Evolutionary conservation across 139 green algal species (phyloP).

Genomic region (Chlamydomonas eustigma): DNA sequence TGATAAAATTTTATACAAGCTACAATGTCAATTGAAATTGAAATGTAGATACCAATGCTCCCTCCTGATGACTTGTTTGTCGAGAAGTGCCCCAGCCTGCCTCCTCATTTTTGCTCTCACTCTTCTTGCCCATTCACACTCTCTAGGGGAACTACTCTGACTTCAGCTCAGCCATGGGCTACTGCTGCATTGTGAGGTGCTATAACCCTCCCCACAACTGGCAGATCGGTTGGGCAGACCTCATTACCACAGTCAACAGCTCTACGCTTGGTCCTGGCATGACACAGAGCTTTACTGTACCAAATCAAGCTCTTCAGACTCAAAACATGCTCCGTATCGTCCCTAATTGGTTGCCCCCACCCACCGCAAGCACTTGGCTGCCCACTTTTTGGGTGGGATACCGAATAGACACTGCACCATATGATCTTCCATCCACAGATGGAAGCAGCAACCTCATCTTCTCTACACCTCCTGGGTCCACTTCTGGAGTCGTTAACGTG

Average conservation of each 20-base stretch:
- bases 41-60: too few species aligned
- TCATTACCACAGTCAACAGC: not conserved
- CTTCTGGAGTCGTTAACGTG: not conserved
- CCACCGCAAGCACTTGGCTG: not conserved
- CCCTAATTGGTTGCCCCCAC: not conserved
- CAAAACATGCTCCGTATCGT: conserved; percentile 3
- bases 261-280: not conserved
- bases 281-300: not conserved
- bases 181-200: conserved; percentile 39
- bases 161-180: conserved; percentile 30
- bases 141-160: conserved; percentile 30
- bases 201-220: conserved; percentile 39
- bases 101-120: too few species aligned
- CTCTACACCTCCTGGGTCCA: not conserved
- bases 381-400: conserved; percentile 4
- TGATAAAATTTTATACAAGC: too few species aligned
- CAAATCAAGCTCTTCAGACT: not conserved
- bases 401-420: not conserved
- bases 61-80: too few species aligned
- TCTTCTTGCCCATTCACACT: too few species aligned
- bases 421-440: conserved; percentile 3
- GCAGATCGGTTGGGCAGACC: conserved; percentile 36
- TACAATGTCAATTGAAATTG: too few species aligned
- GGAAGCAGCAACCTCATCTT: not conserved
- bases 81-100: too few species aligned